Percentiles rank a stretch among this genome's conserved stretches.
phyloP scores from a whole-genome alignment of 2,329 filamentous ascomycete species.

The Ceratocystis destructans region DNA sequence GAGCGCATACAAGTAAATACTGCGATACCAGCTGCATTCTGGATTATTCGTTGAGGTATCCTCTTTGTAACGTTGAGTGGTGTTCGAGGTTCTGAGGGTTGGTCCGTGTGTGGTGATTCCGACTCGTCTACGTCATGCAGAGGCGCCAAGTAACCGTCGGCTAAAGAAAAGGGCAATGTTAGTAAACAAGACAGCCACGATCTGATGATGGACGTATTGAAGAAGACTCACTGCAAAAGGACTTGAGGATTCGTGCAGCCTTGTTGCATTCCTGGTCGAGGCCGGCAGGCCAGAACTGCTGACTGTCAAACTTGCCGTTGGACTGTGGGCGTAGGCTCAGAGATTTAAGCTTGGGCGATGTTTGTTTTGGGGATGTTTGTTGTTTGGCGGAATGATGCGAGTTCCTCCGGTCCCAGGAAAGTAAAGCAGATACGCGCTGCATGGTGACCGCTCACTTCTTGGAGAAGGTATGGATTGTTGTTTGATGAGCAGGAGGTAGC shows the following conservation, averaged over 20 bases:
- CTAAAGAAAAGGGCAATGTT: conserved; percentile 26
- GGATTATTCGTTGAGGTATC: conserved; percentile 74
- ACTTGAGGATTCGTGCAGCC: conserved; percentile 74
- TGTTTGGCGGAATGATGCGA: conserved; percentile 18
- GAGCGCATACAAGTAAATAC: conserved; percentile 95
- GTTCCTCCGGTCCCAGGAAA: conserved; percentile 21
- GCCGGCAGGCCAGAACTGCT: conserved; percentile 74
- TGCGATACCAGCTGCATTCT: conserved; percentile 77
- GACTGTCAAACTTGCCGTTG: conserved; percentile 20
- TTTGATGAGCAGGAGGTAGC: not conserved
- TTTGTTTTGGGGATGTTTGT: conserved; percentile 15
- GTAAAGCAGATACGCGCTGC: conserved; percentile 21
- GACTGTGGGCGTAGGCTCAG: conserved; percentile 12
- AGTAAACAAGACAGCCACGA: not conserved
- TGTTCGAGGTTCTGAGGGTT: conserved; percentile 33
- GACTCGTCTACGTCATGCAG: conserved; percentile 27
- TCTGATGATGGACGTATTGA: conserved; percentile 7
- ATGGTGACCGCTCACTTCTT: conserved; percentile 11
- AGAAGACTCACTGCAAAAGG: conserved; percentile 61
- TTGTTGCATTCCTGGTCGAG: conserved; percentile 86
- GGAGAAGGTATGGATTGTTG: not conserved
- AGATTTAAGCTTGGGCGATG: conserved; percentile 10
- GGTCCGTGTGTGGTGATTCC: conserved; percentile 19
- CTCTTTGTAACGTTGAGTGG: conserved; percentile 48
- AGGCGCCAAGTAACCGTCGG: conserved; percentile 42